Percentiles rank a stretch among this genome's conserved stretches.
Conservation (phyloP, 208 protist genomes). For the Willaertia magna region DNA sequence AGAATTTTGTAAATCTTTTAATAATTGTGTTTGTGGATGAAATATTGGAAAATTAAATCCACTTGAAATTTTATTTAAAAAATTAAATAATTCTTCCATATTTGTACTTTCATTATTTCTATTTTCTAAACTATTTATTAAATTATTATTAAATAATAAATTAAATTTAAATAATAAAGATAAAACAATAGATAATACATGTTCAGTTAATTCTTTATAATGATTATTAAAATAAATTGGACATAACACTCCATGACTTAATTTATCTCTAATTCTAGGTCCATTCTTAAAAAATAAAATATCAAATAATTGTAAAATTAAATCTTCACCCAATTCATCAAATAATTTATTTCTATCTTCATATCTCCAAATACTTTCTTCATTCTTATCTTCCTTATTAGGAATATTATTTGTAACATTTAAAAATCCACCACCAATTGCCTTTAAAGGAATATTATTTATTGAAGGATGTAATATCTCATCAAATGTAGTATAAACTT, state of each 20-base stretch:
- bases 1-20: not conserved
- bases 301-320: not conserved
- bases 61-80: too few relatives aligned
- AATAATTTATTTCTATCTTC: not conserved
- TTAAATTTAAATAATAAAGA: not conserved
- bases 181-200: not conserved
- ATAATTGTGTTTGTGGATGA: not conserved
- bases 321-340: not conserved
- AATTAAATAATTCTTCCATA: too few relatives aligned
- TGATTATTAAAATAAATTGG: not conserved
- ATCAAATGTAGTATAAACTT: slow-evolving; percentile 11
- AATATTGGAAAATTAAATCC: not conserved
- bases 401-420: not conserved
- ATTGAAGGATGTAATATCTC: not conserved
- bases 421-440: too few relatives aligned
- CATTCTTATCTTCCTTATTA: not conserved
- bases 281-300: slow-evolving; percentile 3
- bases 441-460: too few relatives aligned
- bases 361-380: not conserved
- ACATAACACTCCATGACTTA: not conserved
- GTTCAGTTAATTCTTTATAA: not conserved
- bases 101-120: not conserved
- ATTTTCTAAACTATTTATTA: not conserved
- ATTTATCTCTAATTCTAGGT: slow-evolving; percentile 1
- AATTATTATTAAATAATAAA: not conserved